Evolutionary conservation across 345 rosid species (phyloP), one percentile per base, ranked within the genome.

Genomic region (Nephelium lappaceum): DNA sequence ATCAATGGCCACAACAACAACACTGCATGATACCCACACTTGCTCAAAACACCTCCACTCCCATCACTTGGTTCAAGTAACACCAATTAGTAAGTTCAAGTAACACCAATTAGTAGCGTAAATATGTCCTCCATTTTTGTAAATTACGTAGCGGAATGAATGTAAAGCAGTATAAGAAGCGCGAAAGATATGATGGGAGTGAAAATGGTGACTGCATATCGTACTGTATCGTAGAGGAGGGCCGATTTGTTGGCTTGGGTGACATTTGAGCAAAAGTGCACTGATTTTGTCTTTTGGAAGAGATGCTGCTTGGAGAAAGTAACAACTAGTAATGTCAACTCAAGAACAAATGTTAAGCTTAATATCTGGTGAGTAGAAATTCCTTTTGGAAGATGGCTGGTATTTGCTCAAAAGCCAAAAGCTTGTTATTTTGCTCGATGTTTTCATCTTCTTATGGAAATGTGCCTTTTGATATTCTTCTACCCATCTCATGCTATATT

Each of bases 1-100:
- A 77, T 47, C 91, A 83, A 24, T 83, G 87, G 87, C 90, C 83
- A 47, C 91, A 88, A 67, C 91, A 88, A 67, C 87, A 82, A 31
- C 93, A 91, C 67, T 92, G 95, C 84, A 62, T 88, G 88, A 77
- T 86, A 5, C 91, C 91, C 12, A 86, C 84, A 16, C 76, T 81
- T 31, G 87, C 93, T 24, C 85, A 73, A 15, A 80, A 77, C 43
- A 78, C 74, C 15, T 79, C 89, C 14, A 73, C 90, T 43, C 92
- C 95, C 15, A 82, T 92, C 10, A 71, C 90, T 10, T 92, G 93
- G 95, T 86, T 65, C 53, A 83, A 47, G 24, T 92, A 5, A 77
- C 23, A 41, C 8, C 38, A 19, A 3, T 6, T n/a, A n/a, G 10
- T n/a, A 27, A 19, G 21, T 31, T 31, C 36, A 31, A 31, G 36